phyloP scores from a whole-genome alignment of 495 filamentous ascomycete species.

The Penicillium chermesinum region DNA sequence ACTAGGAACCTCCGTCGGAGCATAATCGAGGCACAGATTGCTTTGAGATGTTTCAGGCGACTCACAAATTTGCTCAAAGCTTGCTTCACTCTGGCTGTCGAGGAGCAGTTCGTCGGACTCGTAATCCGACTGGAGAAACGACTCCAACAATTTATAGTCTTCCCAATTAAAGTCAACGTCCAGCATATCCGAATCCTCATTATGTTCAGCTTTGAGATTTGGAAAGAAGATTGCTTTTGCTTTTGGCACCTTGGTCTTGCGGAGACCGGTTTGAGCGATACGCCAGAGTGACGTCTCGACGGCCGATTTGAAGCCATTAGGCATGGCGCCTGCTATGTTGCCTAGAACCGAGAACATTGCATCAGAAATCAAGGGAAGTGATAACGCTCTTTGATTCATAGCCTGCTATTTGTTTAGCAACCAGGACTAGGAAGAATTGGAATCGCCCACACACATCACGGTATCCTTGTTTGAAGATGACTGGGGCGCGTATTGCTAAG shows the following conservation, averaged over 20 bases:
- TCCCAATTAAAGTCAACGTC: not conserved
- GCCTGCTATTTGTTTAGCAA: too few species aligned
- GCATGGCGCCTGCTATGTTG: slow-evolving; percentile 9
- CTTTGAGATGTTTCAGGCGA: slow-evolving; percentile 4
- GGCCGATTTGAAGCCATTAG: slow-evolving; percentile 4
- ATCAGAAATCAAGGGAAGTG: slow-evolving; percentile 33
- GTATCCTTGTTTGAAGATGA: slow-evolving; percentile 33
- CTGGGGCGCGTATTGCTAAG: slow-evolving; percentile 28
- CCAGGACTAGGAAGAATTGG: too few species aligned
- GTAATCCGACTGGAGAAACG: not conserved
- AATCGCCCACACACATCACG: slow-evolving; percentile 30
- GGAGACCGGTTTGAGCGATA: slow-evolving; percentile 22
- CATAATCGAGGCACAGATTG: not conserved
- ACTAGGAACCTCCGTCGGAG: not conserved
- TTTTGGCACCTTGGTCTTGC: slow-evolving; percentile 6
- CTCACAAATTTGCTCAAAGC: slow-evolving; percentile 3
- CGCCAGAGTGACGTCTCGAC: slow-evolving; percentile 26
- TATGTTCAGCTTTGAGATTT: not conserved
- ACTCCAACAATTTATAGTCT: not conserved
- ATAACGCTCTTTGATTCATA: slow-evolving; percentile 32
- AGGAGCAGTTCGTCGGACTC: slow-evolving; percentile 1
- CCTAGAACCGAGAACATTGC: slow-evolving; percentile 29
- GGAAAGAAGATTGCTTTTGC: slow-evolving; percentile 3
- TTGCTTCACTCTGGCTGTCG: not conserved
- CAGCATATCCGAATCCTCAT: not conserved